These are phyloP conservation scores for Firmiana major DNA, from an alignment of 345 rosid species.

Conservation along the genomic window DNA sequence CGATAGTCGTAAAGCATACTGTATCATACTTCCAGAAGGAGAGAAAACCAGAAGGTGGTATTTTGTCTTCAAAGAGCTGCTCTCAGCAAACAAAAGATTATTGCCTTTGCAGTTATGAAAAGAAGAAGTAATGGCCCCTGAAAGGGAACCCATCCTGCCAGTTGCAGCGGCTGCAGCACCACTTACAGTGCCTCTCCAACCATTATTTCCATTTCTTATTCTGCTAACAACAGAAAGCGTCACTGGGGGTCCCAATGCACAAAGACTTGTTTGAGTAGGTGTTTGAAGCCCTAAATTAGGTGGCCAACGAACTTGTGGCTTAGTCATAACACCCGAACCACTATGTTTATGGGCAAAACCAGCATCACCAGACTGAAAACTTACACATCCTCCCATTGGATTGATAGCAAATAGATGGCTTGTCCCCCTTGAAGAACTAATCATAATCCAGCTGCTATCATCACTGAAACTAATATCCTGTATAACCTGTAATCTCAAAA, in stretches of 20 bases:
- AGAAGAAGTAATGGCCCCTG: conserved; percentile 70
- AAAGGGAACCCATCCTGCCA: conserved; percentile 59
- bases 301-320: conserved; percentile 39
- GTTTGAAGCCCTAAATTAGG: conserved; percentile 30
- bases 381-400: conserved; percentile 50
- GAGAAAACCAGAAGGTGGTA: conserved; percentile 75
- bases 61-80: conserved; percentile 37
- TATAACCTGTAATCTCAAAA: conserved; percentile 59
- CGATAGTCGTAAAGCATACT: conserved; percentile 48
- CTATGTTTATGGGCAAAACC: conserved; percentile 27
- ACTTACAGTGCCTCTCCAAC: conserved; percentile 75
- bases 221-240: conserved; percentile 73
- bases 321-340: conserved; percentile 27
- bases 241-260: conserved; percentile 52
- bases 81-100: conserved; percentile 25
- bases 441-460: conserved; percentile 85
- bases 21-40: conserved; percentile 79
- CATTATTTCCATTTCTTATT: conserved; percentile 71
- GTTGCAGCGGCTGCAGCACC: conserved; percentile 89
- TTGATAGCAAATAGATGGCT: conserved; percentile 87
- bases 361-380: conserved; percentile 32
- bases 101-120: conserved; percentile 63
- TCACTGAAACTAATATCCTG: conserved; percentile 88
- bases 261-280: conserved; percentile 33
- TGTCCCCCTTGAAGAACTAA: conserved; percentile 92